Evolutionary conservation across 495 filamentous ascomycete genomes (phyloP), one percentile per base, ranked within the genome.

Genomic region (Xylaria intraflava): DNA sequence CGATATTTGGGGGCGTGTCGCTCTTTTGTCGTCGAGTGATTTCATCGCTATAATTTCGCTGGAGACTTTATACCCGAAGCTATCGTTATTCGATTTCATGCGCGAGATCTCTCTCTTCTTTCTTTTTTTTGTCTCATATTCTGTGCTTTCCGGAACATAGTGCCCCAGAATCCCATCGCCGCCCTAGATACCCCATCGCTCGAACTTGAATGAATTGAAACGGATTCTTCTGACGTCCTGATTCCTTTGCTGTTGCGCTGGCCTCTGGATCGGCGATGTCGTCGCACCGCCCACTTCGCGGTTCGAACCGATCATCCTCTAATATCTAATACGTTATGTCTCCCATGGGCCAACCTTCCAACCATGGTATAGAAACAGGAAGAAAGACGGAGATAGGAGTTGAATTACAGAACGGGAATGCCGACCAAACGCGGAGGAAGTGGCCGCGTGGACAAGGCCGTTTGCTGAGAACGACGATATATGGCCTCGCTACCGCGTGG

Each of bases 401-500:
- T n/a, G n/a, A n/a, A n/a, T n/a, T n/a, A n/a, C n/a, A 56, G n/a
- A 51, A 22, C n/a, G 7, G 27, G 23, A 17, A 14, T 24, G 17
- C n/a, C 29, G 5, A 38, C 29, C 38, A 5, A 14, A 22, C 11
- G 3, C 44, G 46, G 41, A 5, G 14, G 40, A 36, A 35, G 12
- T 45, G 39, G 39, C 31, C 31, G 39, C 46, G 53, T 22, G 38
- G 40, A 17, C 36, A 51, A 23, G 30, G 12, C 6, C 53, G 23
- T 14, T 19, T 26, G 6, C 8, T 51, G 52, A 53, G 47, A 46
- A 40, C 27, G 19, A 44, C 22, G 2, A 23, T 51, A 42, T 53
- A 66, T 45, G 53, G 39, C 46, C 46, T 46, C 43, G 59, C 57
- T n/a, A 23, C 16, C 31, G 51, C 60, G 35, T 68, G 64, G 60